Evolutionary conservation across 2,329 filamentous ascomycete species (phyloP), one percentile per base, ranked within the genome.

Genomic region (Claviceps sp.): DNA sequence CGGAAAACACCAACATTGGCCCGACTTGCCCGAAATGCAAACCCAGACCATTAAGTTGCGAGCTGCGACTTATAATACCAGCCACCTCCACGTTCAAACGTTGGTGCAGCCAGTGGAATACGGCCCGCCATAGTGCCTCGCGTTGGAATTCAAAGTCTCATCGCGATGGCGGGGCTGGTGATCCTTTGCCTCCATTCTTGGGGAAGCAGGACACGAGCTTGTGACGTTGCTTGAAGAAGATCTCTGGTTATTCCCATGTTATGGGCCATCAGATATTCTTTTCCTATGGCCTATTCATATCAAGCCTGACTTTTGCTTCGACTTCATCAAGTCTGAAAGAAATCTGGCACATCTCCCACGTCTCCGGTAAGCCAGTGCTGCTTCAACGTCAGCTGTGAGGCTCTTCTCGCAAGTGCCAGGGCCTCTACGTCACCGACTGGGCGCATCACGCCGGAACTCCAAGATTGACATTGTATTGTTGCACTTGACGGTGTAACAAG

Each of bases 141-240:
- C 54, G 41, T 54, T 62, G 60, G 60, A 62, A 61, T 62, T 56
- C 53, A 26, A 50, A 46, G 59, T 59, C 55, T 58, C 51, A 51
- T 50, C 50, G 46, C 52, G 48, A 54, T 47, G 37, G 53, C 52
- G 57, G 54, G 58, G 58, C 49, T 59, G 55, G 50, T 13, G n/a
- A 8, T 20, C 22, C 20, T 24, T 26, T 18, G 50, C 46, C 45
- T 51, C 37, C 47, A 16, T 44, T 24, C 37, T 38, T 13, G 24
- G 48, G 38, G 18, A 44, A 38, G 24, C 42, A 8, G 42, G 5
- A 8, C 42, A 16, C 22, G 22, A 9, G 30, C 30, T 44, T 24
- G 20, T 16, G 11, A 24, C 5, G 5, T 14, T 24, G 3, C 2
- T 37, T n/a, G 42, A 22, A 45, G 13, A 37, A 22, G 13, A 24